Base-by-base conservation (phyloP, 1,139 yeast species). In the Suhomyces wounanorum region DNA sequence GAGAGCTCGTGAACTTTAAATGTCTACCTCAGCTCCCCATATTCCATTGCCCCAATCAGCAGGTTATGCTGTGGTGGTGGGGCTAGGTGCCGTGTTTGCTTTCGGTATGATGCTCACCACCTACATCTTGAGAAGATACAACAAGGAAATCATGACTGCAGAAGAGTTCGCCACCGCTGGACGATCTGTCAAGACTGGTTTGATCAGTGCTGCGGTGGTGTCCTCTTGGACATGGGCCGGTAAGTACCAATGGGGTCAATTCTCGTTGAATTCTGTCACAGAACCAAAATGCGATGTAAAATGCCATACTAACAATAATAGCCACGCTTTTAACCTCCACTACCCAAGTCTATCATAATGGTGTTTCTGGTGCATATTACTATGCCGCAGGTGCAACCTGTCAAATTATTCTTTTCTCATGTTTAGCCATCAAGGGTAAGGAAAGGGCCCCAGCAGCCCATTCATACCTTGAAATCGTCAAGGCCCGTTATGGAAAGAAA, bases 161-260 rank as follows among this genome's bases (percentile, higher is more conserved):
- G 96, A 90, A 72, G 96, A 89, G 63, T 89, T 90, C 61, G 82
- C 91, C 11, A 89, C 96, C 10, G 96, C 96, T 31, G 96, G 95
- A 54, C 79, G 96, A 66, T 76, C 88, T 4, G 95, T 90, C 41
- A 87, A 86, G 57, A 84, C 91, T 0, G 94, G 92, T 43, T 73
- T 90, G 56, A 87, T 89, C 55, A 84, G 94, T 10, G 84, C 95
- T 8, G 96, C 96, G 8, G 96, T 90, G 38, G 96, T 89, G 8
- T 84, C 91, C 21, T 85, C 94, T 10, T 91, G 97, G 97, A 90
- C 96, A 5, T 90, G 96, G 96, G 91, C 94, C 43, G 94, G 55
- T 52, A 50, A 13, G 53, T 50, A 44, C 18, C 25, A 5, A 21
- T 18, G 17, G 39, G 14, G 21, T 16, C 13, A 3, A 17, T n/a